Base-by-base conservation (phyloP, 805 yeast species). In the Candida stauntonica region DNA sequence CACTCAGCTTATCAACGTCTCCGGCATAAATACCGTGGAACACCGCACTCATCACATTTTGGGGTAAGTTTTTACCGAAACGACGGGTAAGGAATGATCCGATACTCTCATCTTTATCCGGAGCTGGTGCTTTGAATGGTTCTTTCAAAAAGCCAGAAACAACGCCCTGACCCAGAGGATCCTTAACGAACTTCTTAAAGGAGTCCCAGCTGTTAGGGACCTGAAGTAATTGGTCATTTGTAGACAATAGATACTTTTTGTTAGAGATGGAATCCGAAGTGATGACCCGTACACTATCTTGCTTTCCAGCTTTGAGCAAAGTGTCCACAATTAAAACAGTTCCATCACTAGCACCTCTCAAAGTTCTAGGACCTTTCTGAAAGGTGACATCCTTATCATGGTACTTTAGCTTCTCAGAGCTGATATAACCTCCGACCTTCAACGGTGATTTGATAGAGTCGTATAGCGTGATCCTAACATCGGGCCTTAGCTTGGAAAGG, bases 21-120 rank as follows among this genome's bases (percentile, higher is more conserved):
- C 86, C 93, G 1, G 95, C 96, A 59, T 88, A 91, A 1, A 93
- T 79, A 0, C 99, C 99, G 54, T 88, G 87, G 57, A 83, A 67
- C 4, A 88, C 63, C 0, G 96, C 98, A 60, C 95, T 84, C 16
- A 84, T 62, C 12, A 91, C 61, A 35, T 85, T 79, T 7, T 67
- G 64, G 5, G 81, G 60, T 3, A 65, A 38, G 1, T 55, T 52
- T 7, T 67, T 65, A 3, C 89, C 89, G 55, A 88, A 81, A 44
- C 96, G 62, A 46, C 97, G 66, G 3, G 64, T 54, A 26, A 89
- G 57, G 52, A 87, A 86, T 3, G 72, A 64, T 31, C 75, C 79
- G 1, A 91, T 78, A 8, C 82, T 69, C 62, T 88, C 96, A 55
- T 89, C 97, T 5, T 62, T 49, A 0, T 50, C 46, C 3, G 36